Percentiles rank a stretch among this genome's conserved stretches.
Conservation (phyloP, 2,329 filamentous ascomycete genomes). For the Ophiostoma fasciatum region DNA sequence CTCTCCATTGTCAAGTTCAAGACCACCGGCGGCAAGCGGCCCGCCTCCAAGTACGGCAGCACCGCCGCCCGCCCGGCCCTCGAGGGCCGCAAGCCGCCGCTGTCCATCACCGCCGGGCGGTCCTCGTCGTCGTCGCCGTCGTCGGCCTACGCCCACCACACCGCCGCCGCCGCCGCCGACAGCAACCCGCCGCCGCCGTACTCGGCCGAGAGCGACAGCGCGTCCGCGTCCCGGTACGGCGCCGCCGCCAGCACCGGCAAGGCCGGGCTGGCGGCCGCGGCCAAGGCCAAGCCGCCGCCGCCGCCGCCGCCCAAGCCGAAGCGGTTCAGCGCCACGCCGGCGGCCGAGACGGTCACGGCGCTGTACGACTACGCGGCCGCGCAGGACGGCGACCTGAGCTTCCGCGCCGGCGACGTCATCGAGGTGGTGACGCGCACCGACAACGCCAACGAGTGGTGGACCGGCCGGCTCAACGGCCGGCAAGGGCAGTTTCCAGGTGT, state of each 20-base stretch:
- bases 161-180: slow-evolving; percentile 9
- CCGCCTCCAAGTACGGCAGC: slow-evolving; percentile 29
- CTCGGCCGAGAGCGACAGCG: slow-evolving; percentile 27
- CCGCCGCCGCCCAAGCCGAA: slow-evolving; percentile 68
- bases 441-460: slow-evolving; percentile 98
- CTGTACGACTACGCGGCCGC: slow-evolving; percentile 95
- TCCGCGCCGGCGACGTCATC: slow-evolving; percentile 75
- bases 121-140: slow-evolving; percentile 12
- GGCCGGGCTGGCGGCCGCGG: slow-evolving; percentile 34
- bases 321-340: slow-evolving; percentile 48
- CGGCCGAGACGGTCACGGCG: slow-evolving; percentile 69
- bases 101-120: slow-evolving; percentile 36
- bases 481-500: slow-evolving; percentile 90
- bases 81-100: slow-evolving; percentile 32
- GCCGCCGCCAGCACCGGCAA: slow-evolving; percentile 18
- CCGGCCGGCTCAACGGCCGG: slow-evolving; percentile 62
- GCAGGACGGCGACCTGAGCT: slow-evolving; percentile 85
- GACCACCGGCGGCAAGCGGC: slow-evolving; percentile 57
- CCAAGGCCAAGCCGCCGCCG: slow-evolving; percentile 55
- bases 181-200: slow-evolving; percentile 54
- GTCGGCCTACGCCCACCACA: not conserved
- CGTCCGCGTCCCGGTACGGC: slow-evolving; percentile 14
- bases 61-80: slow-evolving; percentile 40
- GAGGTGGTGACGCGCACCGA: slow-evolving; percentile 72
- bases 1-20: slow-evolving; percentile 84